phyloP scores from a whole-genome alignment of 495 filamentous ascomycete genomes.

The Talaromyces adpressus region DNA sequence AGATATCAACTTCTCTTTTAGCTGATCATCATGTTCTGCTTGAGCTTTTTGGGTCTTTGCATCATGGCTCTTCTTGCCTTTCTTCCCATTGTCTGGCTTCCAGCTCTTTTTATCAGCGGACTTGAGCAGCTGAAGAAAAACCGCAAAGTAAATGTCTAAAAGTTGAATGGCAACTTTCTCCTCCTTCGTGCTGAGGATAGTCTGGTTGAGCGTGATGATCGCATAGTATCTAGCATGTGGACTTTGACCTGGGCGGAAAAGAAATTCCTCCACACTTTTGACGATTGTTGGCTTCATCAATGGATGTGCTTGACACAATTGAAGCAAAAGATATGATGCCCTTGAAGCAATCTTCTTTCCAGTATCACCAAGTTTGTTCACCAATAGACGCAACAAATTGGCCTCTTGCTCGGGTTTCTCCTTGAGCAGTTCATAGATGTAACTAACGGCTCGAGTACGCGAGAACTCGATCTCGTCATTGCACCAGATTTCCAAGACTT shows the following conservation, averaged over 20 bases:
- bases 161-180: constrained; percentile 74
- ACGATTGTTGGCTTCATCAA: constrained; percentile 88
- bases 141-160: constrained; percentile 79
- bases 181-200: constrained; percentile 77
- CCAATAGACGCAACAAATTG: constrained; percentile 80
- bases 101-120: constrained; percentile 29
- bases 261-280: constrained; percentile 75
- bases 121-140: constrained; percentile 75
- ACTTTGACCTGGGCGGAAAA: constrained; percentile 82
- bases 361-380: constrained; percentile 93
- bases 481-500: constrained; percentile 84
- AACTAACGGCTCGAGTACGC: constrained; percentile 73
- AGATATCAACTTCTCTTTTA: constrained; percentile 83
- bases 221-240: constrained; percentile 90
- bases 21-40: constrained; percentile 52
- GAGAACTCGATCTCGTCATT: constrained; percentile 92
- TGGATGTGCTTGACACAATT: constrained; percentile 79
- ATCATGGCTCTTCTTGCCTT: constrained; percentile 41
- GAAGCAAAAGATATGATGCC: constrained; percentile 85
- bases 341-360: constrained; percentile 91
- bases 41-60: constrained; percentile 44
- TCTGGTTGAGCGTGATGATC: constrained; percentile 94
- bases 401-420: constrained; percentile 97
- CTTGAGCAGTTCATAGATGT: constrained; percentile 81
- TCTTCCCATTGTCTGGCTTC: constrained; percentile 40